Conservation (phyloP, 1,284 basidiomycete species). For the Naganishia sp. region DNA sequence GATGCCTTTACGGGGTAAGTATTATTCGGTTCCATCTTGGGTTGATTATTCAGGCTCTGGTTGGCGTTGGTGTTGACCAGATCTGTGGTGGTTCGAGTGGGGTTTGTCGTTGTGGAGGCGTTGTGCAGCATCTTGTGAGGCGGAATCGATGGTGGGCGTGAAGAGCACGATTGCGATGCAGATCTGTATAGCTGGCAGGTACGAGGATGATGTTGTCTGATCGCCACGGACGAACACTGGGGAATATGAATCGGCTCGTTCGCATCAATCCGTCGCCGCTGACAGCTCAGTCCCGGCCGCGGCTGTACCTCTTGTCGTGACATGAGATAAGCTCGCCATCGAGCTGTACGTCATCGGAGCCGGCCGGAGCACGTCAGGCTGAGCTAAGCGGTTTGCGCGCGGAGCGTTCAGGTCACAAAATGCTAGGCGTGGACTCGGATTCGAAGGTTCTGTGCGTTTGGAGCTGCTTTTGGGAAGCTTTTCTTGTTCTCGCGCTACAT, state of each 20-base stretch:
- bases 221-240: no score
- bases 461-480: neutral
- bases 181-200: neutral
- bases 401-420: neutral
- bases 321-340: conserved; percentile 7
- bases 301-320: conserved; percentile 1
- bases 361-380: neutral
- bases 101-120: neutral
- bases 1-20: conserved; percentile 19
- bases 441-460: neutral
- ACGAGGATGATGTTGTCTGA: neutral
- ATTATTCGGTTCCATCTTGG: conserved; percentile 29
- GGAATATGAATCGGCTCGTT: no score
- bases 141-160: neutral
- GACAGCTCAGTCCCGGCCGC: neutral
- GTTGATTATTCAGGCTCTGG: conserved; percentile 14
- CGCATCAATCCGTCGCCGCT: neutral
- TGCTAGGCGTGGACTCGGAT: neutral
- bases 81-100: conserved; percentile 11
- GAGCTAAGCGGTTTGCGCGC: neutral
- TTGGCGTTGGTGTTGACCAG: conserved; percentile 25
- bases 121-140: conserved; percentile 5
- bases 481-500: no score
- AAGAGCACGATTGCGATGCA: neutral
- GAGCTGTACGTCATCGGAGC: conserved; percentile 1